phyloP scores from a whole-genome alignment of 768 basidiomycete species.

The Boletus pseudopeckii region DNA sequence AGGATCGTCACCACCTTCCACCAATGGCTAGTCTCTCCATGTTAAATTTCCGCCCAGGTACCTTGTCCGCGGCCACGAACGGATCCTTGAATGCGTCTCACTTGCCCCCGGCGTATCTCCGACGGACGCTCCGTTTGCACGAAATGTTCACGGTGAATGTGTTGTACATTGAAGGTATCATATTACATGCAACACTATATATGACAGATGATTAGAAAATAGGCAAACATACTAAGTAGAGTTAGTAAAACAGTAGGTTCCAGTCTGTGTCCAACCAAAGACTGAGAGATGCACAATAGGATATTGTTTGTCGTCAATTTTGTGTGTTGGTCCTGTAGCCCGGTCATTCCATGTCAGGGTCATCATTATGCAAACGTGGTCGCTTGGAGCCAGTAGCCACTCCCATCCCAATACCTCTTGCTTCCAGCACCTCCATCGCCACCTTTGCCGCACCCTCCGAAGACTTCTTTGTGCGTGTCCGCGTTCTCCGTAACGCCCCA shows the following conservation, averaged over 20 bases:
- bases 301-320: conserved; percentile 25
- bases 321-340: conserved; percentile 12
- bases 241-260: conserved; percentile 31
- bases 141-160: conserved; percentile 11
- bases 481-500: conserved; percentile 76
- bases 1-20: conserved; percentile 27
- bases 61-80: conserved; percentile 26
- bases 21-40: conserved; percentile 11
- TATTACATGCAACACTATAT: conserved; percentile 39
- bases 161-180: conserved; percentile 33
- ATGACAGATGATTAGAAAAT: conserved; percentile 31
- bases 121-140: conserved; percentile 4
- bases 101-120: conserved; percentile 8
- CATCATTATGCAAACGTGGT: conserved; percentile 51
- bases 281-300: conserved; percentile 27
- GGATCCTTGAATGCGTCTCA: not conserved
- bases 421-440: conserved; percentile 78
- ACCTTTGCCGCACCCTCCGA: conserved; percentile 70
- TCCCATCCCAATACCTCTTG: conserved; percentile 66
- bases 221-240: conserved; percentile 30
- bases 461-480: conserved; percentile 67
- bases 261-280: conserved; percentile 25
- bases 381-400: conserved; percentile 36
- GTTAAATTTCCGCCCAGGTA: conserved; percentile 25
- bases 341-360: conserved; percentile 40